Evolutionary conservation across 2,329 filamentous ascomycete genomes (phyloP).

Genomic region (Didymella segeticola): DNA sequence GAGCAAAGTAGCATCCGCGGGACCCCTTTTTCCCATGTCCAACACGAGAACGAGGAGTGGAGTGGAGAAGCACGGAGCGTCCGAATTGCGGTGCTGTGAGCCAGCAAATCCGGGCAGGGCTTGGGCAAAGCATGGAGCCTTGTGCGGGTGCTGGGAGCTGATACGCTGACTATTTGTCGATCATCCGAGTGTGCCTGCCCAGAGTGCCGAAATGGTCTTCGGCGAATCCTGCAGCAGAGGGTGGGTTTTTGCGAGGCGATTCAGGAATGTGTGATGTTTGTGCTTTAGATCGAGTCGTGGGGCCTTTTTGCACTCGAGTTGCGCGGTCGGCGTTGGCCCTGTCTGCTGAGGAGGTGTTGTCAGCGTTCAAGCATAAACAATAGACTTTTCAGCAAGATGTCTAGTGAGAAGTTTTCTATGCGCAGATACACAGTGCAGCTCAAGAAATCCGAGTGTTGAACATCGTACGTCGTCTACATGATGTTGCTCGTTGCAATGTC

Average conservation of each 20-base stretch:
- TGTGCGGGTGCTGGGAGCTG: neutral
- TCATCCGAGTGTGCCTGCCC: conserved; percentile 9
- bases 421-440: neutral
- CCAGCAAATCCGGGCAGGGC: neutral
- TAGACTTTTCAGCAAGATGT: neutral
- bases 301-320: neutral
- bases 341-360: neutral
- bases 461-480: neutral
- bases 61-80: conserved; percentile 7
- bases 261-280: neutral
- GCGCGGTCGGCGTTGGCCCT: neutral
- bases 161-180: conserved; percentile 2
- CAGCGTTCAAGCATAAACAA: neutral
- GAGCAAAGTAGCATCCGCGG: neutral
- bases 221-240: neutral
- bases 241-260: neutral
- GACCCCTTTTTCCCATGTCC: neutral
- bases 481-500: conserved; percentile 2
- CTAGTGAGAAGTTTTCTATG: neutral
- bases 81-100: conserved; percentile 5
- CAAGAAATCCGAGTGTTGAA: conserved; percentile 5
- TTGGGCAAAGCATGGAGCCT: neutral
- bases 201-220: neutral
- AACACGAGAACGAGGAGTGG: neutral
- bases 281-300: neutral